These are phyloP conservation scores for Globisporangium okanoganense DNA, from an alignment of 352 stramenopile species.

Conservation along the genomic window DNA sequence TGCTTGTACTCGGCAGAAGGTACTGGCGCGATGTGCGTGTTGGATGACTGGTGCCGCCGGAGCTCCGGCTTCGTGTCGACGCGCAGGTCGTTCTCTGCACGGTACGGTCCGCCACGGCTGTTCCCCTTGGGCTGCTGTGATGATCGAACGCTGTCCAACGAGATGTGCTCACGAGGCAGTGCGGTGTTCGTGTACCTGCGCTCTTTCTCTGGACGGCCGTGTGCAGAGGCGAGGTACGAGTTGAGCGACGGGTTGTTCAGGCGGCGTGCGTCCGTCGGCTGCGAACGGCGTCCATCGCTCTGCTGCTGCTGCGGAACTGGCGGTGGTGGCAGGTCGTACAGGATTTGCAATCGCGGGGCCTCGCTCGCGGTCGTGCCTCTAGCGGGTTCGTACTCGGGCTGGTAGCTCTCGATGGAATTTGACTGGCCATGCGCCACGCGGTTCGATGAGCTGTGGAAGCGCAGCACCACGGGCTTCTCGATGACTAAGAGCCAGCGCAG, in stretches of 20 bases:
- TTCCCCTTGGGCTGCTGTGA: not conserved
- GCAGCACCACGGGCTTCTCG: conserved; percentile 70
- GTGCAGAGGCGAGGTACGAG: conserved; percentile 15
- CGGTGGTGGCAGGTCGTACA: conserved; percentile 21
- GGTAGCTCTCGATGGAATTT: conserved; percentile 10
- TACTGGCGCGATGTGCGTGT: not conserved
- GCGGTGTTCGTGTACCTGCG: conserved; percentile 23
- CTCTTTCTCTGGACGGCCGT: conserved; percentile 11
- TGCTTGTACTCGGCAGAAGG: conserved; percentile 1
- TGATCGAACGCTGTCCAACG: not conserved
- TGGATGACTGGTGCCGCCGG: conserved; percentile 13
- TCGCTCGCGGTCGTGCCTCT: conserved; percentile 19
- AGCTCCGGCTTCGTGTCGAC: conserved; percentile 21
- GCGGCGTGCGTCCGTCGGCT: conserved; percentile 1
- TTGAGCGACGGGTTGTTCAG: conserved; percentile 4
- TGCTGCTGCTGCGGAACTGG: not conserved
- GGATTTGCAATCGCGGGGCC: conserved; percentile 19
- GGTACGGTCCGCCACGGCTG: not conserved
- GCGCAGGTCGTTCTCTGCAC: conserved; percentile 25
- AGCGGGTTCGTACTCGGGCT: conserved; percentile 32
- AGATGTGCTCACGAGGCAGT: conserved; percentile 8
- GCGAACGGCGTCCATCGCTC: not conserved
- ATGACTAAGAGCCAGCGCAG: conserved; percentile 72
- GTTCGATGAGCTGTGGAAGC: conserved; percentile 76
- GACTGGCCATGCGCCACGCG: conserved; percentile 26